Evolutionary conservation across 768 basidiomycete species (phyloP), one percentile per base, ranked within the genome.

Genomic region (Mycena albidolilacea): DNA sequence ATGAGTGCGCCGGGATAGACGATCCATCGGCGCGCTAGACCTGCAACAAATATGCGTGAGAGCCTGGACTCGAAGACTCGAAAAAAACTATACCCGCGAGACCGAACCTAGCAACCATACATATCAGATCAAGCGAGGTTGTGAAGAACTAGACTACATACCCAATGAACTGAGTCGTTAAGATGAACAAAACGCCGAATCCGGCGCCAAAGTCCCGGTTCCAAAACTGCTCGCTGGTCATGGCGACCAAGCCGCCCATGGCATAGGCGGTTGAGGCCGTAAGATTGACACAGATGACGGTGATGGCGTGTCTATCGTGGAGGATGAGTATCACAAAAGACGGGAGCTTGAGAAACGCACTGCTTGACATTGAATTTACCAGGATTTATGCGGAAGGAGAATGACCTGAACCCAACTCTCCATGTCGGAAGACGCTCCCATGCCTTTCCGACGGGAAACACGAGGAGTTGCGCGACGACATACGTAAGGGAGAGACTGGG

Each of bases 341-440:
- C 3, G 11, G 7, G 9, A 44, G 21, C 14, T 5, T 11, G 12
- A 50, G n/a, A 38, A 7, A 68, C 67, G 58, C 30, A 62, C 67
- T 69, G 60, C 23, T 69, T 69, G 48, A 52, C 30, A 21, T 62
- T 61, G 50, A 69, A 69, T 54, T 30, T 61, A n/a, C 60, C 60
- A 19, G 67, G 59, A 61, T 69, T 69, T 38, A 69, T 68, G 37
- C 67, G 67, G 58, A 68, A 68, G 39, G 67, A 38, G 35, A 60
- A 52, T n/a, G 58, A n/a, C 21, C 67, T 39, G 39, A 52, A 62
- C 12, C 67, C 60, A 30, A 69, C 50, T 62, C 67, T 62, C 67
- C 59, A 69, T 39, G 67, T 69, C 21, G 67, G 67, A 61, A 69
- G 67, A 41, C 67, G 59, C n/a, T 69, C 67, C 60, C 67, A 69